These are phyloP conservation scores for Urtica urens DNA, from an alignment of 306 rosid genomes.

Conservation along the genomic window DNA sequence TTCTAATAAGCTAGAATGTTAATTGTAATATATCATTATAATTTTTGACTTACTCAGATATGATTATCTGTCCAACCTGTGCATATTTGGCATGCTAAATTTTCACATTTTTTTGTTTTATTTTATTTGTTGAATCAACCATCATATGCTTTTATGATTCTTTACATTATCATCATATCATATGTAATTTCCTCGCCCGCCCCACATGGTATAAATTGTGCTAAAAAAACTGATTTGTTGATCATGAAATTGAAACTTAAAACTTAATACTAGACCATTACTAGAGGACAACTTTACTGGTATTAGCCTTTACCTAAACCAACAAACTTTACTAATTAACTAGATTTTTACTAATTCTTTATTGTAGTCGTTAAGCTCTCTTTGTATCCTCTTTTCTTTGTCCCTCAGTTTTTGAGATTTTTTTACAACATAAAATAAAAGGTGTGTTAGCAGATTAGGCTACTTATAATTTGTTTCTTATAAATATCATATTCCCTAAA, in stretches of 20 bases:
- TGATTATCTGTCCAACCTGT: conserved; percentile 2
- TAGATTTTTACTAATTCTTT: conserved; percentile 19
- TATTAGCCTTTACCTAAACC: conserved; percentile 48
- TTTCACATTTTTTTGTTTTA: neutral
- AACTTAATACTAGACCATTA: neutral
- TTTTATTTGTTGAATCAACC: neutral
- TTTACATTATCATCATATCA: conserved; percentile 5
- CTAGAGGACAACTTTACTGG: conserved; percentile 37
- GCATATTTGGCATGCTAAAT: conserved; percentile 12
- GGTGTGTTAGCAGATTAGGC: conserved; percentile 9
- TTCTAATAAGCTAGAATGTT: neutral
- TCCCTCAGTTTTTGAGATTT: conserved; percentile 20
- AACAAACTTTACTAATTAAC: conserved; percentile 27
- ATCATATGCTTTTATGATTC: neutral
- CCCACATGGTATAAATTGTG: conserved; percentile 11
- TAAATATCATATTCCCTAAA: neutral
- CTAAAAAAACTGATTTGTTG: neutral
- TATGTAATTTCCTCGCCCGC: neutral
- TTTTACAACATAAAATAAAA: conserved; percentile 10
- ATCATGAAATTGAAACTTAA: neutral
- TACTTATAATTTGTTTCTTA: conserved; percentile 2
- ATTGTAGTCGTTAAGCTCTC: conserved; percentile 33
- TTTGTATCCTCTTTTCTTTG: conserved; percentile 48
- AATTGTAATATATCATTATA: neutral
- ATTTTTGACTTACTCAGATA: conserved; percentile 9